Percentiles rank a stretch among this genome's conserved stretches.
phyloP scores from a whole-genome alignment of 345 rosid species.

The Anacardium occidentale region DNA sequence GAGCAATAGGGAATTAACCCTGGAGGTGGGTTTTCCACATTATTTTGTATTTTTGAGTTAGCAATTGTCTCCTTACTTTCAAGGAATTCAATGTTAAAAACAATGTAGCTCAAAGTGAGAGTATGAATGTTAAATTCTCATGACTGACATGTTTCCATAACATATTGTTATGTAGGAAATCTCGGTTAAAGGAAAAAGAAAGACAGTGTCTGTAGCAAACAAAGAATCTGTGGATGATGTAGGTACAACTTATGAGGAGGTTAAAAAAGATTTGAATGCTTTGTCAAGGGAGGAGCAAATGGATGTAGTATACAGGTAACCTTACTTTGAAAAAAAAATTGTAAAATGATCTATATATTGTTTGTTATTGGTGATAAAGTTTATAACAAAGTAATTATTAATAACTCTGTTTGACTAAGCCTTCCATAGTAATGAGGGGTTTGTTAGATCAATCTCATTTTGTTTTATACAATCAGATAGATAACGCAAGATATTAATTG shows the following conservation, averaged over 20 bases:
- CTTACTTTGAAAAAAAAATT: no score
- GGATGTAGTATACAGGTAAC: slow-evolving; percentile 77
- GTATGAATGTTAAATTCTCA: neutral
- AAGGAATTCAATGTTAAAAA: neutral
- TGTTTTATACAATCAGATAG: neutral
- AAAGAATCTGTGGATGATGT: slow-evolving; percentile 33
- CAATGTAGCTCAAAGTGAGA: neutral
- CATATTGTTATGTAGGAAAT: slow-evolving; percentile 51
- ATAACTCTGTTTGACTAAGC: neutral
- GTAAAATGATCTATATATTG: no score
- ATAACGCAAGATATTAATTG: neutral
- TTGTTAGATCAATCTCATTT: neutral
- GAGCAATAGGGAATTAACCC: slow-evolving; percentile 55
- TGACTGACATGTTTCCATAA: neutral
- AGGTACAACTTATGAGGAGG: slow-evolving; percentile 44
- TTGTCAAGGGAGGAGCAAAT: slow-evolving; percentile 85
- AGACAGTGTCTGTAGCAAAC: slow-evolving; percentile 21
- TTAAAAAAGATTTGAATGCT: slow-evolving; percentile 69
- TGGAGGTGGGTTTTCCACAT: slow-evolving; percentile 53
- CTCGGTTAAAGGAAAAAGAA: slow-evolving; percentile 35
- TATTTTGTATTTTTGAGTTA: slow-evolving; percentile 18
- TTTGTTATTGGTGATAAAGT: no score
- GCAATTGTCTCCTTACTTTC: neutral
- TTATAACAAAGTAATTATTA: no score
- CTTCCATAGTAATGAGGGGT: neutral